A percentile compares a stretch with the other conserved stretches of the same genome.
These are phyloP conservation scores for barley (Hordeum vulgare) DNA, from an alignment of 176 grass and related monocot species.

Conservation along the genomic window MorexV3_pseudomolecules_assembly NC_058522.1:565808745-565809244, in stretches of 20 bases:
- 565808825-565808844: constrained; percentile 1
- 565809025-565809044: neutral
- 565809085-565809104: neutral
- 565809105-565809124: too few species aligned
- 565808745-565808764: constrained; percentile 19
- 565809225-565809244: too few species aligned
- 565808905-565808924: neutral
- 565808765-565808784: neutral
- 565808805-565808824: neutral
- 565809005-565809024: neutral
- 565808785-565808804: neutral
- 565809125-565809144: too few species aligned
- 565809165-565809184: too few species aligned
- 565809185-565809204: too few species aligned
- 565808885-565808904: neutral
- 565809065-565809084: neutral
- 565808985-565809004: neutral
- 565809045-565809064: neutral
- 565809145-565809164: too few species aligned
- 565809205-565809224: too few species aligned
- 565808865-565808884: neutral
- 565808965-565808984: neutral
- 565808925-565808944: neutral
- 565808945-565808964: too few species aligned
- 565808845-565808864: neutral